Evolutionary conservation across 345 rosid genomes (phyloP).

Genomic region (Moricandia arvensis): DNA sequence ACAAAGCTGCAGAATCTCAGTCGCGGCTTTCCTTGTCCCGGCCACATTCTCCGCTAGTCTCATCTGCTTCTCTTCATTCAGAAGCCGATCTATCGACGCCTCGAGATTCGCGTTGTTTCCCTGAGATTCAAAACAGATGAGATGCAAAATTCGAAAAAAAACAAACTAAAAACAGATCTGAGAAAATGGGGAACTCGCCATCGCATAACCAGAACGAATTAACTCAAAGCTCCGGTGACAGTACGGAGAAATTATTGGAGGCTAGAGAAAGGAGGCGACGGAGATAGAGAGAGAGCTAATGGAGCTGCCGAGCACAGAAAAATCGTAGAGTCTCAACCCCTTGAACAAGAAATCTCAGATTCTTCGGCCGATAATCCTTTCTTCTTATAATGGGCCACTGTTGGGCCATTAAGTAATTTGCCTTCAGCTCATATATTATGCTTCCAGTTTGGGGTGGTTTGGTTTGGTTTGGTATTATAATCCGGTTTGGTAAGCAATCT

Average conservation of each 20-base stretch:
- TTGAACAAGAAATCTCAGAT: constrained; percentile 41
- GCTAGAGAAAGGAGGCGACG: neutral
- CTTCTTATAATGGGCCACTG: constrained; percentile 14
- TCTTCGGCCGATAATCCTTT: constrained; percentile 25
- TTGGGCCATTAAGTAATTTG: constrained; percentile 15
- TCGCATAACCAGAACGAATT: constrained; percentile 4
- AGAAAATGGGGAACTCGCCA: constrained; percentile 25
- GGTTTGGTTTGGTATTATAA: neutral
- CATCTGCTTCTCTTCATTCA: constrained; percentile 83
- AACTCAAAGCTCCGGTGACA: constrained; percentile 6
- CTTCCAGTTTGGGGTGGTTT: too few species aligned
- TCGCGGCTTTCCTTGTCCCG: constrained; percentile 72
- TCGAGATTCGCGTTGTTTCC: constrained; percentile 51
- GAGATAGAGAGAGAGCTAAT: neutral
- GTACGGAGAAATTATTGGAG: neutral
- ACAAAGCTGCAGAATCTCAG: constrained; percentile 75
- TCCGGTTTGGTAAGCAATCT: neutral
- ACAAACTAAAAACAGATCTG: constrained; percentile 10
- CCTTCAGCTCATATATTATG: neutral
- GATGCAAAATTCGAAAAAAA: neutral
- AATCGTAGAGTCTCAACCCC: constrained; percentile 27
- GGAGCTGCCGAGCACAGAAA: constrained; percentile 11
- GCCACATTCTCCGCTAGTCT: constrained; percentile 74
- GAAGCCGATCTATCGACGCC: constrained; percentile 63
- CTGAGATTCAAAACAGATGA: constrained; percentile 35